phyloP scores from a whole-genome alignment of 192 early-diverging fungal genomes.

The Coemansia sp. region DNA sequence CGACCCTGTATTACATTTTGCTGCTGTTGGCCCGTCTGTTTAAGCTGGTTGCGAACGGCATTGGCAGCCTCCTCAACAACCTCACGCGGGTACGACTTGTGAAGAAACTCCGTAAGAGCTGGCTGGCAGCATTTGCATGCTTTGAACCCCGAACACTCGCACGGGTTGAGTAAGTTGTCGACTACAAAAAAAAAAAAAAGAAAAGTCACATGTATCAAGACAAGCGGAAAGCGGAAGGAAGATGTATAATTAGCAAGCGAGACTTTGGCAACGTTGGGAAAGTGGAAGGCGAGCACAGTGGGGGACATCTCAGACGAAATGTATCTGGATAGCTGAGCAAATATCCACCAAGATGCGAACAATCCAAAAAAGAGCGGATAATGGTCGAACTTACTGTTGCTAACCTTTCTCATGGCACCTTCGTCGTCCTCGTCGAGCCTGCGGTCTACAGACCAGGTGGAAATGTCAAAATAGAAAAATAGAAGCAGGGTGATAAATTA shows the following conservation, averaged over 20 bases:
- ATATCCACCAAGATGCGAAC: neutral
- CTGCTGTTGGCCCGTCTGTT: slow-evolving; percentile 3
- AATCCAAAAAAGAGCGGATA: neutral
- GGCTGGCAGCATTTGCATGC: slow-evolving; percentile 52
- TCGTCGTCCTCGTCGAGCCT: neutral
- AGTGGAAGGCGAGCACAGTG: neutral
- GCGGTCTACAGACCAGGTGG: neutral
- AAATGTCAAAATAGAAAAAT: neutral
- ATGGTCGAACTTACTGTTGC: slow-evolving; percentile 20
- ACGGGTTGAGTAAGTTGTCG: slow-evolving; percentile 54
- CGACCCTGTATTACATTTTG: neutral
- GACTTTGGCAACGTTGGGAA: too few species aligned
- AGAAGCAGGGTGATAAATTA: neutral
- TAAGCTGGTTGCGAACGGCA: slow-evolving; percentile 19
- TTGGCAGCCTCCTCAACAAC: slow-evolving; percentile 38
- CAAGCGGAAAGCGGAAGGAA: neutral
- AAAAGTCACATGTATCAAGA: neutral
- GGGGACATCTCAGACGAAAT: neutral
- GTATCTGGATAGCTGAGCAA: neutral
- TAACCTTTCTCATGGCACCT: neutral
- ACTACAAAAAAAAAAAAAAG: slow-evolving; percentile 31
- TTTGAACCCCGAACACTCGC: slow-evolving; percentile 33
- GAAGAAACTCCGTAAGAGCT: slow-evolving; percentile 35
- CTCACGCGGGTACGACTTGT: slow-evolving; percentile 31
- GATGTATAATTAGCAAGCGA: neutral